These are phyloP conservation scores for Carex cristatella DNA, from an alignment of 176 grass and related monocot genomes.

Conservation along the genomic window DNA sequence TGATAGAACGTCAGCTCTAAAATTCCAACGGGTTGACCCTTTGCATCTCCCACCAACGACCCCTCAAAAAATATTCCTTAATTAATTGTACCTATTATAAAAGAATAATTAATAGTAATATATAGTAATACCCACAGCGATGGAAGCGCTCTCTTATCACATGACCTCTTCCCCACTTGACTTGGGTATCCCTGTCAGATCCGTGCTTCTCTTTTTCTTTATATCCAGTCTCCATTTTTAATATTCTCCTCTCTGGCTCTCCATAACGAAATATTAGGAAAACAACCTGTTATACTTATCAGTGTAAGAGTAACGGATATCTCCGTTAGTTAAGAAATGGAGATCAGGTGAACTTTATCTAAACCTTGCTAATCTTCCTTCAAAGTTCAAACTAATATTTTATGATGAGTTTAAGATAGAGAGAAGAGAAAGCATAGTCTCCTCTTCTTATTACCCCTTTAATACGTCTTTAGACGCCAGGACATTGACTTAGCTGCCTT, in stretches of 20 bases:
- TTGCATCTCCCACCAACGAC: constrained; percentile 34
- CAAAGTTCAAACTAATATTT: constrained; percentile 19
- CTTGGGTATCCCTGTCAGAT: constrained; percentile 65
- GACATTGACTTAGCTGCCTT: constrained; percentile 88
- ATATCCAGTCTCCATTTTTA: not conserved
- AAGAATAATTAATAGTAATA: constrained; percentile 8
- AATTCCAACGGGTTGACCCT: constrained; percentile 67
- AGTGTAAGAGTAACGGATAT: not conserved
- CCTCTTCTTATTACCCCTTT: constrained; percentile 44
- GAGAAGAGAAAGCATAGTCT: constrained; percentile 21
- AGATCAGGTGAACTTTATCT: not conserved
- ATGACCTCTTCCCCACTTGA: constrained; percentile 68
- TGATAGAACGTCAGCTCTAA: constrained; percentile 37
- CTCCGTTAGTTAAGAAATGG: not conserved
- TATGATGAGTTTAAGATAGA: constrained; percentile 8
- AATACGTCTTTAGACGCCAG: constrained; percentile 49
- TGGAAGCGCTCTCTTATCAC: constrained; percentile 66
- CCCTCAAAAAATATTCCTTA: not conserved
- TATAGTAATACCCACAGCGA: constrained; percentile 44
- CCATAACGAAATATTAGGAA: not conserved
- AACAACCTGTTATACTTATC: not conserved
- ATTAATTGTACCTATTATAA: not conserved
- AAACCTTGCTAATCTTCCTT: constrained; percentile 24
- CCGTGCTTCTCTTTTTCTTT: constrained; percentile 18
- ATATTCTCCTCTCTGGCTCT: not conserved